Evolutionary conservation across 1,284 basidiomycete genomes (phyloP), one percentile per base, ranked within the genome.

Genomic region (Cutaneotrichosporon sp.): DNA sequence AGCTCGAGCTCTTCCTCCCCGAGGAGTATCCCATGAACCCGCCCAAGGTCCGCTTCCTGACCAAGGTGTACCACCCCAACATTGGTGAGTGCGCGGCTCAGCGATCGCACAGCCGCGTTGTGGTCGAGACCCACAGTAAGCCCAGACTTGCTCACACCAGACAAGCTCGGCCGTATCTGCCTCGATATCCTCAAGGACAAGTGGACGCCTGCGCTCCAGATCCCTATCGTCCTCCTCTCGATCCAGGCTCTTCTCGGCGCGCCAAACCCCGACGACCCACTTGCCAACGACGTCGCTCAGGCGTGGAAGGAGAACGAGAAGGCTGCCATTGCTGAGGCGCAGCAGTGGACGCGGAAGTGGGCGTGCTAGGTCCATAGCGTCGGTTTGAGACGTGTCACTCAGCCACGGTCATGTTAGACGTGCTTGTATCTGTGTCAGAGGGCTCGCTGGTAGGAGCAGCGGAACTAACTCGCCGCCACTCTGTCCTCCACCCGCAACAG

Each of bases 41-140:
- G 0, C 97, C 97, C 36, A 99, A 98, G 83, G 97, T 99, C 64
- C 87, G 97, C 69, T 99, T 99, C 84, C 83, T 98, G 72, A 98
- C 96, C 67, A 97, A 97, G 89, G 97, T 99, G 84, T 99, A 99
- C 84, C 97, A 99, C 82, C 97, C 97, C 42, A 99, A 99, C 82
- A 99, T 99, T 81, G 95, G 94, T 96, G 76, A 75, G 81, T 75
- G 18, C 7, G 21, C 10, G 32, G 9, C 47, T 49, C 47, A 5
- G 13, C 40, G 9, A 16, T 42, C 5, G 16, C 42, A 8, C 10
- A 22, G 21, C 21, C 36, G 16, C 26, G 49, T 10, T 26, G 49
- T 13, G 10, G 26, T 47, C 22, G n/a, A 49, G 18, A 49, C n/a
- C 9, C 21, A 11, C 21, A 49, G 8, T 26, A 9, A 6, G 21